These are phyloP conservation scores for Podosphaera fusca DNA, from an alignment of 2,329 filamentous ascomycete genomes.

Conservation along the genomic window DNA sequence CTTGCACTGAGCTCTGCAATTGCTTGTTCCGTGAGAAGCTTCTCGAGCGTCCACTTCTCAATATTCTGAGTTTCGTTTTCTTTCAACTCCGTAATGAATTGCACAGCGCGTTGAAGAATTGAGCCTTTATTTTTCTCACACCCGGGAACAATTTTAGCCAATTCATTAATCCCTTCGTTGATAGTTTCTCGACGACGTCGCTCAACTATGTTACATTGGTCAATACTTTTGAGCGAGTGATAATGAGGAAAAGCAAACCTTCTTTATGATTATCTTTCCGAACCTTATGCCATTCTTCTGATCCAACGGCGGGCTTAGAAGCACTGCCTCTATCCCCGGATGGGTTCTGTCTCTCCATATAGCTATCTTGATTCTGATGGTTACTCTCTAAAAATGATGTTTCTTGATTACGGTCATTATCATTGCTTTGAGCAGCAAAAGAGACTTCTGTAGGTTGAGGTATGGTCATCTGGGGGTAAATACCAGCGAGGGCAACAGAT, in stretches of 20 bases:
- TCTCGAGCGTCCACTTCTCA: slow-evolving; percentile 82
- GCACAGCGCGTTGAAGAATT: slow-evolving; percentile 77
- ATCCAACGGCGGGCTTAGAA: slow-evolving; percentile 73
- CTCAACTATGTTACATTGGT: slow-evolving; percentile 39
- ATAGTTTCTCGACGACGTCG: slow-evolving; percentile 91
- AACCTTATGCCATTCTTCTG: slow-evolving; percentile 93
- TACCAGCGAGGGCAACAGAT: slow-evolving; percentile 22
- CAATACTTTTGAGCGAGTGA: background rate
- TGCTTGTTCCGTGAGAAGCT: slow-evolving; percentile 70
- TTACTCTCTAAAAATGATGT: slow-evolving; percentile 20
- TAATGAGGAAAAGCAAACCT: slow-evolving; percentile 32
- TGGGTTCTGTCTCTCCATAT: slow-evolving; percentile 20
- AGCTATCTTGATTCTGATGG: slow-evolving; percentile 13
- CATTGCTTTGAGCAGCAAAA: slow-evolving; percentile 23
- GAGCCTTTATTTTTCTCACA: slow-evolving; percentile 99
- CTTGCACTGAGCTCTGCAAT: slow-evolving; percentile 70
- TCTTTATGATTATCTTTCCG: slow-evolving; percentile 98
- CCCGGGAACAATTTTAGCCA: slow-evolving; percentile 89
- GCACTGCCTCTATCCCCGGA: slow-evolving; percentile 7
- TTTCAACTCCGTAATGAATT: slow-evolving; percentile 84
- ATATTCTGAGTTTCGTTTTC: slow-evolving; percentile 88
- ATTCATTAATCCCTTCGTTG: slow-evolving; percentile 95
- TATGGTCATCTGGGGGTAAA: slow-evolving; percentile 29
- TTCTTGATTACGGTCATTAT: slow-evolving; percentile 17
- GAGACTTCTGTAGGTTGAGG: slow-evolving; percentile 30